A percentile compares a stretch with the other conserved stretches of the same genome.
Evolutionary conservation across 225 moss, liverwort and hornwort genomes (phyloP).

Genomic region (Climacium dendroides): DNA sequence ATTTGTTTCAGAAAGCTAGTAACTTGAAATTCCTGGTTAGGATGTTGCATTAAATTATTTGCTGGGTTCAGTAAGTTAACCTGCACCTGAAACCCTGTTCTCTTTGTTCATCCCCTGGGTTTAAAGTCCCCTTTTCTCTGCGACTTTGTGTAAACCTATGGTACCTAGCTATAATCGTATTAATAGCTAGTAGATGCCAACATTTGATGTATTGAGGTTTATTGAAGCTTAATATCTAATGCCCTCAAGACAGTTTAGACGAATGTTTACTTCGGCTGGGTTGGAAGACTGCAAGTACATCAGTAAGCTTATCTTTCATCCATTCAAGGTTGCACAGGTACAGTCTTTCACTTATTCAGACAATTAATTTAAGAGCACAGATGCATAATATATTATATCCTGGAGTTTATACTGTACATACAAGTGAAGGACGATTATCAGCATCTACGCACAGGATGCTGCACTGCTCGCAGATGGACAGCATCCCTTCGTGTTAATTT

Average conservation of each 20-base stretch:
- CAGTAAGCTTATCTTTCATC: not conserved
- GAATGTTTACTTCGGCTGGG: not conserved
- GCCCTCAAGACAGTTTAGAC: not conserved
- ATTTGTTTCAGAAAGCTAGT: not conserved
- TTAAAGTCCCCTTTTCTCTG: not conserved
- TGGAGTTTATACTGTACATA: too few relatives aligned
- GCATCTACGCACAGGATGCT: not conserved
- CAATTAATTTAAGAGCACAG: not conserved
- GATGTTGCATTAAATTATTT: not conserved
- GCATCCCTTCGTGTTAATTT: not conserved
- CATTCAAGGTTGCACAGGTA: not conserved
- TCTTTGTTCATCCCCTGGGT: not conserved
- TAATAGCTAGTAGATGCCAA: not conserved
- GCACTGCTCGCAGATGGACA: not conserved
- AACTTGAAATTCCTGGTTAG: not conserved
- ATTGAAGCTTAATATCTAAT: not conserved
- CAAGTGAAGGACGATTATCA: too few relatives aligned
- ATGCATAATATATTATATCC: too few relatives aligned
- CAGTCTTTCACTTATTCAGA: not conserved
- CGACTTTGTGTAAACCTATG: not conserved
- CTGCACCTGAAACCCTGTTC: not conserved
- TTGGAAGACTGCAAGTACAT: not conserved
- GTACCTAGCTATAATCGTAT: not conserved
- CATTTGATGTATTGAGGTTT: not conserved
- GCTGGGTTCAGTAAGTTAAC: too few relatives aligned